phyloP scores from a whole-genome alignment of 2,329 filamentous ascomycete genomes.

The Colletotrichum tofieldiae region DNA sequence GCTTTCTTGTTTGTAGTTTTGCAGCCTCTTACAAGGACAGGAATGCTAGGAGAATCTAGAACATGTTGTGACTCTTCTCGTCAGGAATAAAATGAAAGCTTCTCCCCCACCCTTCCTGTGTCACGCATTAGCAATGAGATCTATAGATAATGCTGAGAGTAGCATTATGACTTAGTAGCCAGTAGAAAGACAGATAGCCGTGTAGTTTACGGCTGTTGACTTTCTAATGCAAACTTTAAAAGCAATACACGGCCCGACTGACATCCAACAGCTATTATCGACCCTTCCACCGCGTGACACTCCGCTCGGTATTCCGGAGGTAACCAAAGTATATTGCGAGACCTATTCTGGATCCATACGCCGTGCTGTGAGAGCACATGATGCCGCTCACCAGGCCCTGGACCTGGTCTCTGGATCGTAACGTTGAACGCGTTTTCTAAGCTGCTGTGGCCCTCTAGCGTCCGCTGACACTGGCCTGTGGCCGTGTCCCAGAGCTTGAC shows the following conservation, averaged over 20 bases:
- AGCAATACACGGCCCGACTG: not conserved
- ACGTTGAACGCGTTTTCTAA: not conserved
- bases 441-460: not conserved
- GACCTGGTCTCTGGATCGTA: not conserved
- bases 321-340: not conserved
- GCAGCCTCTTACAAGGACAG: too few relatives aligned
- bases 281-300: not conserved
- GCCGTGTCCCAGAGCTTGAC: too few relatives aligned
- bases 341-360: not conserved
- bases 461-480: too few relatives aligned
- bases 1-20: too few relatives aligned
- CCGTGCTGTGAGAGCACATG: not conserved
- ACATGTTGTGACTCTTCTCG: too few relatives aligned
- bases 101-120: too few relatives aligned
- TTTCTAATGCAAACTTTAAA: not conserved
- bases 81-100: too few relatives aligned
- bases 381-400: not conserved
- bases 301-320: not conserved
- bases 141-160: too few relatives aligned
- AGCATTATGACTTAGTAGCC: too few relatives aligned
- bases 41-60: too few relatives aligned
- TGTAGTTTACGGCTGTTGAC: not conserved
- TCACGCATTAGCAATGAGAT: too few relatives aligned
- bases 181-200: too few relatives aligned
- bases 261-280: not conserved